Percentiles rank a stretch among this genome's conserved stretches.
phyloP scores from a whole-genome alignment of 2,329 filamentous ascomycete species.

The Xylariaceae sp. region DNA sequence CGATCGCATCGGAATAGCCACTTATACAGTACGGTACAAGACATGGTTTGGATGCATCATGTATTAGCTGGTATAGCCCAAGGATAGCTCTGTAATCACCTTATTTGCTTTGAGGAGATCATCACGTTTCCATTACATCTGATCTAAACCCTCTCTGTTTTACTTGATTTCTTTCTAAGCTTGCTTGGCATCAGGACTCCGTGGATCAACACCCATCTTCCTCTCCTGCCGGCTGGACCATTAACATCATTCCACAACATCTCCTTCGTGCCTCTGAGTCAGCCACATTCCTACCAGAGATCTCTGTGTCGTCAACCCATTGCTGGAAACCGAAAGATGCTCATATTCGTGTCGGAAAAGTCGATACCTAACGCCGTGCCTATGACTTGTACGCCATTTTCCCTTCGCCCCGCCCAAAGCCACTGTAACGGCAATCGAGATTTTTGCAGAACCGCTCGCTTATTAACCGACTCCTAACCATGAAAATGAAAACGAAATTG shows the following conservation, averaged over 20 bases:
- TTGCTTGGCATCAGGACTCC: too few species aligned
- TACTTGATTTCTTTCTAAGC: too few species aligned
- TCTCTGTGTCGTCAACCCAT: conserved; percentile 4
- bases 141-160: too few species aligned
- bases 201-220: too few species aligned
- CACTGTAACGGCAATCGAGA: conserved; percentile 17
- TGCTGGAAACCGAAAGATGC: conserved; percentile 16
- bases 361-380: conserved; percentile 21
- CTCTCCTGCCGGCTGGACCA: conserved; percentile 2
- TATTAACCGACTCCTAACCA: conserved; percentile 21
- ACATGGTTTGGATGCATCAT: conserved; percentile 10
- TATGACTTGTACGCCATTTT: conserved; percentile 26
- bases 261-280: conserved; percentile 1
- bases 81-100: background rate
- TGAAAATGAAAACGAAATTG: conserved; percentile 21
- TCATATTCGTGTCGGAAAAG: conserved; percentile 25
- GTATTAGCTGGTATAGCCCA: conserved; percentile 7
- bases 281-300: conserved; percentile 11
- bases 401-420: conserved; percentile 21
- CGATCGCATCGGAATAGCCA: too few species aligned
- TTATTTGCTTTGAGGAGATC: too few species aligned
- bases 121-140: conserved; percentile 1
- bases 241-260: background rate
- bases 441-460: conserved; percentile 24
- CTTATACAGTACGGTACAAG: too few species aligned